Conservation (phyloP, 148 eudicot genomes). For the Silene latifolia region DNA sequence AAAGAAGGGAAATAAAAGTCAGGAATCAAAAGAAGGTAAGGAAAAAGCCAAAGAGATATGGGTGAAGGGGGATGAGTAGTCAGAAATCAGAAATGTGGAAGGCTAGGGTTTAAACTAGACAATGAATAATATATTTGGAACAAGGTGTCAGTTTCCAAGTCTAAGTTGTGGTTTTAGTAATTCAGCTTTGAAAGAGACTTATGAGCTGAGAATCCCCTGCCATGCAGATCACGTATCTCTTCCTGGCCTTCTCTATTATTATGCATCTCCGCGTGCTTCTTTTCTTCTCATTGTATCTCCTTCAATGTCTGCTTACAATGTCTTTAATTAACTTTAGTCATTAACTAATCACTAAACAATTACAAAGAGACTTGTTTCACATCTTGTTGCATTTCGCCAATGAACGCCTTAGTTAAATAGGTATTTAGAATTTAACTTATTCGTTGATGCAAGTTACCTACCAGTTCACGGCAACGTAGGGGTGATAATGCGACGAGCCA, state of each 20-base stretch:
- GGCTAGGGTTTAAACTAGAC: neutral
- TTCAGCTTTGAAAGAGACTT: slow-evolving; percentile 14
- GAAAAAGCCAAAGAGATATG: slow-evolving; percentile 26
- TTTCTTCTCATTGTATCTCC: too few relatives aligned
- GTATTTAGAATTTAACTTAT: too few relatives aligned
- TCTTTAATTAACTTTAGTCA: too few relatives aligned
- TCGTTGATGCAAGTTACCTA: too few relatives aligned
- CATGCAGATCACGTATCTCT: neutral
- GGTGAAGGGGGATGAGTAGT: slow-evolving; percentile 12
- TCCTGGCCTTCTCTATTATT: neutral
- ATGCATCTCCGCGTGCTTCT: slow-evolving; percentile 16
- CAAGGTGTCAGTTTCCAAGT: neutral
- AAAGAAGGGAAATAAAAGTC: neutral
- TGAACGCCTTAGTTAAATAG: too few relatives aligned
- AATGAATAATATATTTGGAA: slow-evolving; percentile 12
- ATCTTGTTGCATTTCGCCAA: too few relatives aligned
- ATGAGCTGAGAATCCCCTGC: neutral
- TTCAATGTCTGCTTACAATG: too few relatives aligned
- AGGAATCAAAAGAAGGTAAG: slow-evolving; percentile 8
- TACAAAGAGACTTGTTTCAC: too few relatives aligned
- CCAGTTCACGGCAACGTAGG: too few relatives aligned
- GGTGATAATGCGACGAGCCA: too few relatives aligned
- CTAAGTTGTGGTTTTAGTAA: neutral
- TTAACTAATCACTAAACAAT: too few relatives aligned
- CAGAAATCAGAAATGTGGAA: neutral